Evolutionary conservation across 148 eudicot species (phyloP).

Genomic region (Rhododendron henanense): DNA sequence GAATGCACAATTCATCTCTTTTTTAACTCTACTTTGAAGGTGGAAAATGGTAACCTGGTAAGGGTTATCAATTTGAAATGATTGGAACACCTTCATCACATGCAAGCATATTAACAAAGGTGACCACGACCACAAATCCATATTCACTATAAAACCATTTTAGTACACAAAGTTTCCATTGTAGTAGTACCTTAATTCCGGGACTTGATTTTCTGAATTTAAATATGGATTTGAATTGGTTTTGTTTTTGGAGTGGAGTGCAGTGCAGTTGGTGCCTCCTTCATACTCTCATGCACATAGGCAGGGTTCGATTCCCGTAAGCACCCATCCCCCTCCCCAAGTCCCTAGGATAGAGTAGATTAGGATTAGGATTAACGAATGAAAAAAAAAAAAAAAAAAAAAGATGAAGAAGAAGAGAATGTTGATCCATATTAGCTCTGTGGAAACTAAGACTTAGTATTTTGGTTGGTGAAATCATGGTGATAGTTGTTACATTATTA

Average conservation of each 20-base stretch:
- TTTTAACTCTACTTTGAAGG: neutral
- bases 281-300: no score
- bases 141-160: neutral
- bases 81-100: neutral
- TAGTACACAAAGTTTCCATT: neutral
- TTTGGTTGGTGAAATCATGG: neutral
- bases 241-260: neutral
- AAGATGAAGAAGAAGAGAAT: neutral
- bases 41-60: neutral
- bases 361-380: no score
- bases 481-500: neutral
- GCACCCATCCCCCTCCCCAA: no score
- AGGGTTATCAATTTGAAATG: neutral
- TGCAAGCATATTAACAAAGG: conserved; percentile 1
- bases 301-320: no score
- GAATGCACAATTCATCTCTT: neutral
- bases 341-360: no score
- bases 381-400: no score
- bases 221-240: neutral
- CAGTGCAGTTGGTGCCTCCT: no score
- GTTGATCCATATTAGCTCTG: neutral
- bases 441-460: neutral
- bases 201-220: neutral
- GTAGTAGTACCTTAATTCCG: conserved; percentile 1
- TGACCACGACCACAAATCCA: conserved; percentile 13